phyloP scores from a whole-genome alignment of 371 early-diverging fungal species.

The Capillidium rhysosporum region DNA sequence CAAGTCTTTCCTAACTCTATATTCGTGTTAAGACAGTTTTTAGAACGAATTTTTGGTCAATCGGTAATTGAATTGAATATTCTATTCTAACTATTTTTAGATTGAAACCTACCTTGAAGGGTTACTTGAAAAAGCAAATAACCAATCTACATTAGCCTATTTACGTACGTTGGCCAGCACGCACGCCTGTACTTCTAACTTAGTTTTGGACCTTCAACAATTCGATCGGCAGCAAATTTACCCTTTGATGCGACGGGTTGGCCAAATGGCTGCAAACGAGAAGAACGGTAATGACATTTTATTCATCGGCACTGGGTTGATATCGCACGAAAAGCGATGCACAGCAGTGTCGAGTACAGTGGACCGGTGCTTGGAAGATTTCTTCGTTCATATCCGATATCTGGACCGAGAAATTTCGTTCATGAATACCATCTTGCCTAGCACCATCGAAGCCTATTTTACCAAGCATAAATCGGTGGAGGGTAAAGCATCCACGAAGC shows the following conservation, averaged over 20 bases:
- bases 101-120: slow-evolving; percentile 72
- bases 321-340: slow-evolving; percentile 21
- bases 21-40: slow-evolving; percentile 73
- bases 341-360: slow-evolving; percentile 33
- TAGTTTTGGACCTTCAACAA: slow-evolving; percentile 49
- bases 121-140: slow-evolving; percentile 42
- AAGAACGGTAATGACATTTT: background rate
- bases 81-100: slow-evolving; percentile 14
- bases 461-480: background rate
- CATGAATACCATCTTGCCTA: slow-evolving; percentile 34
- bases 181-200: slow-evolving; percentile 49
- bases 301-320: slow-evolving; percentile 18
- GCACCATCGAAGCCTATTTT: slow-evolving; percentile 14
- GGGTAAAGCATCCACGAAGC: background rate
- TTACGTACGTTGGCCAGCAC: slow-evolving; percentile 53
- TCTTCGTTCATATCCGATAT: slow-evolving; percentile 81
- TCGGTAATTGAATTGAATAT: slow-evolving; percentile 29
- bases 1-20: slow-evolving; percentile 85
- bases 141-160: slow-evolving; percentile 48
- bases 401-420: slow-evolving; percentile 49
- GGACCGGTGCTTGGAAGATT: slow-evolving; percentile 79
- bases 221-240: slow-evolving; percentile 12
- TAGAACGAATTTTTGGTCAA: slow-evolving; percentile 90
- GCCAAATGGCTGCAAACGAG: background rate
- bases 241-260: slow-evolving; percentile 9